Conservation (phyloP, 805 yeast genomes). For the Millerago galiae region DNA sequence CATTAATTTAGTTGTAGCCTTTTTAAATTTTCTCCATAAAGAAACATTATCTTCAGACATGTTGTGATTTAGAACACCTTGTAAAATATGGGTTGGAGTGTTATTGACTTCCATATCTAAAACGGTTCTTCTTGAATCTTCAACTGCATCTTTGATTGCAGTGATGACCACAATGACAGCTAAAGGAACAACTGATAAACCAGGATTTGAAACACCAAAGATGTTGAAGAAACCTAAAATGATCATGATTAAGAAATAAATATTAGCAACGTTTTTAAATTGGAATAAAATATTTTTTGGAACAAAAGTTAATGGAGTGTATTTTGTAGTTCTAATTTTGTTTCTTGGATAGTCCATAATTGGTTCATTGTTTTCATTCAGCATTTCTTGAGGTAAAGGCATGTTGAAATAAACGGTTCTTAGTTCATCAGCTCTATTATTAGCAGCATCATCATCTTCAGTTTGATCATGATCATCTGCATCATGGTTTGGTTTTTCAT, state of each 20-base stretch:
- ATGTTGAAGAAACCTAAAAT: conserved; percentile 73
- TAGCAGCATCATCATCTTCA: conserved; percentile 22
- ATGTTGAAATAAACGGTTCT: conserved; percentile 10
- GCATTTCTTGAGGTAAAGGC: conserved; percentile 9
- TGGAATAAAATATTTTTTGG: conserved; percentile 81
- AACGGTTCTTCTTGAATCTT: conserved; percentile 69
- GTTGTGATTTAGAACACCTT: conserved; percentile 51
- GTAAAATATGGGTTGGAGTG: conserved; percentile 59
- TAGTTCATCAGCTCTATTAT: conserved; percentile 33
- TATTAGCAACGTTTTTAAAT: conserved; percentile 84
- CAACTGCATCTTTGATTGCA: conserved; percentile 74
- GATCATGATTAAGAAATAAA: conserved; percentile 74
- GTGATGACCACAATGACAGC: conserved; percentile 72
- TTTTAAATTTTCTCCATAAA: conserved; percentile 53
- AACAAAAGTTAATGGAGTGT: conserved; percentile 81
- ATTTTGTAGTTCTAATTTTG: conserved; percentile 91
- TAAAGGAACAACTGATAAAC: conserved; percentile 67
- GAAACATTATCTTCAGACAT: conserved; percentile 53
- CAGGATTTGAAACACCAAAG: conserved; percentile 79
- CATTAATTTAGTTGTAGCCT: conserved; percentile 31
- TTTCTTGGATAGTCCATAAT: conserved; percentile 30
- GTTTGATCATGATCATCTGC: conserved; percentile 20
- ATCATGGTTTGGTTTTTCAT: conserved; percentile 28
- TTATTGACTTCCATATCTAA: conserved; percentile 73
- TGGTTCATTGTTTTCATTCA: conserved; percentile 8